phyloP scores from a whole-genome alignment of 257 asterid genomes.

The Nicotiana tomentosiformis region DNA sequence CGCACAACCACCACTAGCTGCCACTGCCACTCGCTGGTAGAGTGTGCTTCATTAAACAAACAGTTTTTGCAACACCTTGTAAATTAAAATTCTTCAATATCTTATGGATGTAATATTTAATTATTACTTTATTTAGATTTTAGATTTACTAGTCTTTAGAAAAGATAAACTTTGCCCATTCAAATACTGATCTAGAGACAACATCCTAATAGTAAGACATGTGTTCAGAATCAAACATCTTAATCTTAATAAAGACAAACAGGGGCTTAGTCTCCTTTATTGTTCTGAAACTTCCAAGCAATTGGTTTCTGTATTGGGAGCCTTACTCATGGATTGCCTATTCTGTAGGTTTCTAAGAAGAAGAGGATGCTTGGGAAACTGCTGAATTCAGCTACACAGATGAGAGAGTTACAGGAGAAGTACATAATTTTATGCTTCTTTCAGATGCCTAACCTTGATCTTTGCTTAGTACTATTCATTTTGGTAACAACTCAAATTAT shows the following conservation, averaged over 20 bases:
- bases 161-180: not conserved
- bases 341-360: slow-evolving; percentile 56
- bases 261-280: not conserved
- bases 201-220: not conserved
- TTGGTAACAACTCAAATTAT: slow-evolving; percentile 22
- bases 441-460: slow-evolving; percentile 16
- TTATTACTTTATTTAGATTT: not conserved
- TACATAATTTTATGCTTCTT: slow-evolving; percentile 20
- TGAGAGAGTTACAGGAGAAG: slow-evolving; percentile 65
- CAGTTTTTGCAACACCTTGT: not conserved
- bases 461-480: not conserved
- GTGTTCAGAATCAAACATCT: not conserved
- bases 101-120: not conserved
- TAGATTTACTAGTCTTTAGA: not conserved
- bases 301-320: not conserved
- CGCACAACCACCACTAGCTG: not conserved
- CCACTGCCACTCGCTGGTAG: not conserved
- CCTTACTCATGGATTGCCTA: slow-evolving; percentile 2
- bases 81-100: not conserved
- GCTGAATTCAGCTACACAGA: slow-evolving; percentile 45
- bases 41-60: not conserved
- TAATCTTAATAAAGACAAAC: not conserved
- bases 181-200: not conserved
- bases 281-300: not conserved
- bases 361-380: slow-evolving; percentile 51